phyloP scores from a whole-genome alignment of 2,329 filamentous ascomycete genomes.

The Proliferodiscus dingleyae region DNA sequence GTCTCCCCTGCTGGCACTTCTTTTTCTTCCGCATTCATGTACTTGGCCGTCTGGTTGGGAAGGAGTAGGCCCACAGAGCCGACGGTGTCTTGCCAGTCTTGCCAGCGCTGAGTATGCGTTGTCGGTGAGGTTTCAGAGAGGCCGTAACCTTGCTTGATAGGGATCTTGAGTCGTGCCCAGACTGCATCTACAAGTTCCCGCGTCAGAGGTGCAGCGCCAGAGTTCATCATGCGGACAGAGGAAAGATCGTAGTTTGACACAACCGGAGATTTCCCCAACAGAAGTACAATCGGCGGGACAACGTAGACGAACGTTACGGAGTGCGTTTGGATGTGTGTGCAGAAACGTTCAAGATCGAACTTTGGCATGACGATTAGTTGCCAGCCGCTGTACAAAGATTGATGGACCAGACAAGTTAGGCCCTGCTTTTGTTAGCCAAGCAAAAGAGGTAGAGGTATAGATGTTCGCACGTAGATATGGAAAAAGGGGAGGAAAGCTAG shows the following conservation, averaged over 20 bases:
- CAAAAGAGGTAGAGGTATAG: not conserved
- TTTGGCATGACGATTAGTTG: slow-evolving; percentile 67
- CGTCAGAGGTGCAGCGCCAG: slow-evolving; percentile 80
- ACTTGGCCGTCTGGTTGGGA: slow-evolving; percentile 75
- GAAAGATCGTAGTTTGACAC: slow-evolving; percentile 78
- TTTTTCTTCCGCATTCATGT: slow-evolving; percentile 61
- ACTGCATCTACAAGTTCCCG: slow-evolving; percentile 72
- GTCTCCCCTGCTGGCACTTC: slow-evolving; percentile 59
- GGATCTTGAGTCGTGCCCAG: slow-evolving; percentile 67
- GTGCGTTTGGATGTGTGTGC: slow-evolving; percentile 68
- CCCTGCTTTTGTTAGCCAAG: slow-evolving; percentile 36
- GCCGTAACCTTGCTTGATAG: slow-evolving; percentile 90
- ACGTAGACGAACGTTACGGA: slow-evolving; percentile 73
- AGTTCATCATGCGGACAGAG: slow-evolving; percentile 77
- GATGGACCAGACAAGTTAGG: slow-evolving; percentile 68
- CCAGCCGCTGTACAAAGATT: slow-evolving; percentile 60
- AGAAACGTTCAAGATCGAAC: slow-evolving; percentile 79
- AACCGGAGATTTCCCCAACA: slow-evolving; percentile 72
- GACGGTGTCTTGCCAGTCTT: slow-evolving; percentile 70
- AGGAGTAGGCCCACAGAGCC: slow-evolving; percentile 75
- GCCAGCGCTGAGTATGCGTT: slow-evolving; percentile 68
- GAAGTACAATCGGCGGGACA: slow-evolving; percentile 77
- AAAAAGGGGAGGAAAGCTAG: slow-evolving; percentile 84
- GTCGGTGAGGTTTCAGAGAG: slow-evolving; percentile 81
- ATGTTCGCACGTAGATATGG: slow-evolving; percentile 72